Percentiles rank a stretch among this genome's conserved stretches.
These are phyloP conservation scores for Xerophyta viscosa DNA, from an alignment of 106 monocot genomes.

Conservation along the genomic window DNA sequence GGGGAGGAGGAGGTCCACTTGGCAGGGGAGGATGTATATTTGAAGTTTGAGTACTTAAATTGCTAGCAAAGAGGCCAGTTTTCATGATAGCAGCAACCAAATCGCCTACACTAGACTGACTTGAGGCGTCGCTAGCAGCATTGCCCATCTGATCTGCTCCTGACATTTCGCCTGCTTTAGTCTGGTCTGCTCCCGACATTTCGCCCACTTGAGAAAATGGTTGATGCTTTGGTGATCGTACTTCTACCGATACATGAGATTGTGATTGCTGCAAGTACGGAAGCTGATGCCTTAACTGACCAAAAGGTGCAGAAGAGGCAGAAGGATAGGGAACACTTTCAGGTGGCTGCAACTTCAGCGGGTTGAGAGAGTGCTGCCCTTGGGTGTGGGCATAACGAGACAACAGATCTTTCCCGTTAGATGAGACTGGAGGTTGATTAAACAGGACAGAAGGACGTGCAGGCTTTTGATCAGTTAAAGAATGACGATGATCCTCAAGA, in stretches of 20 bases:
- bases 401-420: constrained; percentile 14
- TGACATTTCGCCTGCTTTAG: constrained; percentile 10
- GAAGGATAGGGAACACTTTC: constrained; percentile 14
- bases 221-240: too few species aligned
- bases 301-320: constrained; percentile 15
- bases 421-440: constrained; percentile 3
- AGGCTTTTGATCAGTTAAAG: constrained; percentile 28
- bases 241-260: too few species aligned
- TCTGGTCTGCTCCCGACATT: too few species aligned
- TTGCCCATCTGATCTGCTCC: constrained; percentile 8
- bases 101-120: constrained; percentile 26
- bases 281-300: constrained; percentile 23
- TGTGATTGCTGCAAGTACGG: constrained; percentile 19
- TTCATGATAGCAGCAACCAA: constrained; percentile 52
- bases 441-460: constrained; percentile 13
- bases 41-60: constrained; percentile 11
- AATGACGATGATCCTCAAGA: constrained; percentile 11
- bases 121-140: constrained; percentile 18
- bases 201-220: too few species aligned
- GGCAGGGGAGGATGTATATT: constrained; percentile 61
- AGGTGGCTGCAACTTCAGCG: constrained; percentile 8
- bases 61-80: constrained; percentile 36
- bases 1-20: constrained; percentile 55
- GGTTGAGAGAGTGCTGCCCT: constrained; percentile 12
- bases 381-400: constrained; percentile 8